Evolutionary conservation across 2,329 filamentous ascomycete species (phyloP), one percentile per base, ranked within the genome.

Genomic region (Elsinoe necatrix): DNA sequence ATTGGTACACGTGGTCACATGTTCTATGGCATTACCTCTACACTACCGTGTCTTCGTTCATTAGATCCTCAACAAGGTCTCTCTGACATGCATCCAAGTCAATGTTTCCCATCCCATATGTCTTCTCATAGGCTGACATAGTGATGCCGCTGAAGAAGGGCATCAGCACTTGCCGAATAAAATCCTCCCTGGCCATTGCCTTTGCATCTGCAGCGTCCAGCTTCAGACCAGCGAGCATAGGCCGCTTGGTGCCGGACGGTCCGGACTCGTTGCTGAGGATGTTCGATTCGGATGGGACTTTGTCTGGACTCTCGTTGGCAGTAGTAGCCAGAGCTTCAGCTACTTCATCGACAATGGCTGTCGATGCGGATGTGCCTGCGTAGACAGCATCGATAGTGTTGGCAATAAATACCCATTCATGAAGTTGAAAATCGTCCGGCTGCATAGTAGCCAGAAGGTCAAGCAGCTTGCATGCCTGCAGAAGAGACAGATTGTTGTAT

Each of bases 381-480:
- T 98, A 95, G 31, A 98, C 87, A 1, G 93, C 91, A 65, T 98
- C 93, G 61, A 96, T 91, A 12, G 92, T 97, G 71, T 98, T 93
- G 1, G 90, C 95, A 56, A 98, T 85, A 70, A 95, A 98, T 3
- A 97, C 81, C 93, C 93, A 98, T 74, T 96, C 89, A 65, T 95
- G 86, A n/a, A 97, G 80, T 70, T 97, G 93, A 72, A 97, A 98
- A 69, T 98, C 93, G 63, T 98, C 93, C 0, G 91, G 92, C 3
- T 87, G 86, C 6, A 91, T 77, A 42, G 89, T 85, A 12, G 97
- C 80, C n/a, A 98, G 77, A 18, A 90, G 77, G 66, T 98, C 93
- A 2, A 98, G 79, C 2, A 98, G 79, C 68, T 97, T 98, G 73
- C 91, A 96, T 0, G 90, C 91, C 69, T 98, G 92, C 2, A 98